Evolutionary conservation across 345 rosid species (phyloP), one percentile per base, ranked within the genome.

Genomic region (Acer campestre): DNA sequence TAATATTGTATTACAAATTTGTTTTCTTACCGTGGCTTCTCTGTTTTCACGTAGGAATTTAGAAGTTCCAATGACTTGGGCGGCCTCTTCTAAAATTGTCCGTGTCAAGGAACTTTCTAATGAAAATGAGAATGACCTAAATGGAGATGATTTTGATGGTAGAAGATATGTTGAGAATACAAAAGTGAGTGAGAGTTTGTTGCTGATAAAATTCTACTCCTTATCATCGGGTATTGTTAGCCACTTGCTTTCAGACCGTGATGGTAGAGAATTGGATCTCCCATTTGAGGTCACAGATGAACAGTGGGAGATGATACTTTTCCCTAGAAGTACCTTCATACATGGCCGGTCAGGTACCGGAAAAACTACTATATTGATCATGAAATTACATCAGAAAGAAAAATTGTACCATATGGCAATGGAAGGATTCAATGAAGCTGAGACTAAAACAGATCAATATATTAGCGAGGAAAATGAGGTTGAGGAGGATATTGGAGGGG

Each of bases 281-380:
- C 90, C 92, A 1, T 85, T 88, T 78, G 90, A 88, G 84, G 83
- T 83, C 22, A 85, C 89, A 1, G 86, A 78, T 44, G 84, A 88
- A 63, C 88, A 86, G 49, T 25, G 35, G 7, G 86, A 83, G 68
- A 83, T 90, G 17, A 84, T 88, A 51, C 25, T 53, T 59, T 84
- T 77, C 17, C 84, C 74, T 8, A 80, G 68, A 83, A 88, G 87
- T 70, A 80, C 85, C 12, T 87, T 90, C 61, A 77, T 88, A 12
- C 76, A 85, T 35, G 93, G 93, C 42, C 75, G 90, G 59, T 90
- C 93, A 3, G 93, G 91, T 6, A 90, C 88, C 0, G 93, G 93
- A 6, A 90, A 90, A 79, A 90, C 93, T 10, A 90, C 91, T 0
- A 82, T 88, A 51, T 46, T 88, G 35, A 86, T 86, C 0, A 85